Percentiles rank a stretch among this genome's conserved stretches.
These are phyloP conservation scores for Pyrenochaeta sp. DNA, from an alignment of 2,329 filamentous ascomycete species.

Conservation along the genomic window DNA sequence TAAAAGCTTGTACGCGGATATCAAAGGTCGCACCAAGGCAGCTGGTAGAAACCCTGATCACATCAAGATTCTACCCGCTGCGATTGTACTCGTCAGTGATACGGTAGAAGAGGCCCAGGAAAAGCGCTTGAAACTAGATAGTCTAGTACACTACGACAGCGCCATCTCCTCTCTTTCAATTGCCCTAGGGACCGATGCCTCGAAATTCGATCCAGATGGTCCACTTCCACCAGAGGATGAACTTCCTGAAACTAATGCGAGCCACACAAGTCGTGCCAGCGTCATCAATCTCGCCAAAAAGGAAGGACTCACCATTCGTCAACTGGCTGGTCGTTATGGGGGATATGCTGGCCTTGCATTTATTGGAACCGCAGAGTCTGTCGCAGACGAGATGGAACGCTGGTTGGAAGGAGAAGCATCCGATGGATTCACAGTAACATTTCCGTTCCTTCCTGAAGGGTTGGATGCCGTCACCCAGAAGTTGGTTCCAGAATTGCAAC, in stretches of 20 bases:
- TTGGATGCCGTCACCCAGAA: slow-evolving; percentile 34
- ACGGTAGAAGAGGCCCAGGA: slow-evolving; percentile 70
- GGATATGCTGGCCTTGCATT: slow-evolving; percentile 70
- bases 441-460: slow-evolving; percentile 29
- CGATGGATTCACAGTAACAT: slow-evolving; percentile 74
- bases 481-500: slow-evolving; percentile 33
- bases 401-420: slow-evolving; percentile 74
- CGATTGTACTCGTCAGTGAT: slow-evolving; percentile 68
- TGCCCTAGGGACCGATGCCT: slow-evolving; percentile 69
- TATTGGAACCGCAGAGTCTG: slow-evolving; percentile 64
- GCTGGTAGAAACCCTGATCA: slow-evolving; percentile 59
- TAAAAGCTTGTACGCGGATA: slow-evolving; percentile 61
- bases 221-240: slow-evolving; percentile 55
- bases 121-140: slow-evolving; percentile 65
- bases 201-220: slow-evolving; percentile 62
- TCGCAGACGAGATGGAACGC: slow-evolving; percentile 71
- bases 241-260: slow-evolving; percentile 56
- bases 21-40: slow-evolving; percentile 58
- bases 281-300: slow-evolving; percentile 44
- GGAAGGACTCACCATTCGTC: slow-evolving; percentile 73
- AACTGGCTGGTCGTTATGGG: slow-evolving; percentile 64
- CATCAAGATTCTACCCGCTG: slow-evolving; percentile 73
- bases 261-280: slow-evolving; percentile 20
- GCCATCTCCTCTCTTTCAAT: slow-evolving; percentile 67
- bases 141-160: slow-evolving; percentile 62